phyloP scores from a whole-genome alignment of 495 filamentous ascomycete genomes.

The Tuber indicum region DNA sequence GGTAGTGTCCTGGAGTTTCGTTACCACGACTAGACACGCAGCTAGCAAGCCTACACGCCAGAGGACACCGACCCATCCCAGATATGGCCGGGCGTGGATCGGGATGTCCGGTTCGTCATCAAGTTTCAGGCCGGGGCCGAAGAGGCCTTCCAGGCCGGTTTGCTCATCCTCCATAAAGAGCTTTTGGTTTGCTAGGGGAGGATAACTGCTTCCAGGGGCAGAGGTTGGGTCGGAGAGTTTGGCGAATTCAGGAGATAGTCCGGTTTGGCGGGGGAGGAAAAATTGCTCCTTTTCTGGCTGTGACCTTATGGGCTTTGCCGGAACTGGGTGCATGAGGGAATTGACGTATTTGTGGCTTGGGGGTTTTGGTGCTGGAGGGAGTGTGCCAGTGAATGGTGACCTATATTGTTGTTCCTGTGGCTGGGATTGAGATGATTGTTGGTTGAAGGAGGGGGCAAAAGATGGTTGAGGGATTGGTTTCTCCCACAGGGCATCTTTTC shows the following conservation, averaged over 20 bases:
- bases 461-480: conserved; percentile 21
- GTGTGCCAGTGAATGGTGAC: conserved; percentile 18
- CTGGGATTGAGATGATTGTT: background rate
- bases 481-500: background rate
- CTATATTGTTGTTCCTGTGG: conserved; percentile 12
- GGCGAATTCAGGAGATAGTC: background rate
- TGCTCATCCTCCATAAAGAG: conserved; percentile 26
- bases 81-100: conserved; percentile 15
- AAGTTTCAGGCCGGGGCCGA: conserved; percentile 15
- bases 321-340: conserved; percentile 3
- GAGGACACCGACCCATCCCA: background rate
- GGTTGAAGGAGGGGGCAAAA: conserved; percentile 8
- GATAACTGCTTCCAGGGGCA: conserved; percentile 10
- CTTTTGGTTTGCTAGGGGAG: conserved; percentile 26
- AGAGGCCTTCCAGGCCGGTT: conserved; percentile 17
- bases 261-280: conserved; percentile 13
- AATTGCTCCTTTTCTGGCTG: conserved; percentile 15
- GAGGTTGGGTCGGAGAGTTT: conserved; percentile 8
- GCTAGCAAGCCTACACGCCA: background rate
- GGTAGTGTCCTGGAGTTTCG: background rate
- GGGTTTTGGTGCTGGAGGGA: conserved; percentile 17
- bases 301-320: background rate
- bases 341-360: conserved; percentile 10
- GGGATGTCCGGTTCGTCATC: conserved; percentile 15
- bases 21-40: background rate